Conservation (phyloP, 352 stramenopile genomes). For the Pythium myriotylum region DNA sequence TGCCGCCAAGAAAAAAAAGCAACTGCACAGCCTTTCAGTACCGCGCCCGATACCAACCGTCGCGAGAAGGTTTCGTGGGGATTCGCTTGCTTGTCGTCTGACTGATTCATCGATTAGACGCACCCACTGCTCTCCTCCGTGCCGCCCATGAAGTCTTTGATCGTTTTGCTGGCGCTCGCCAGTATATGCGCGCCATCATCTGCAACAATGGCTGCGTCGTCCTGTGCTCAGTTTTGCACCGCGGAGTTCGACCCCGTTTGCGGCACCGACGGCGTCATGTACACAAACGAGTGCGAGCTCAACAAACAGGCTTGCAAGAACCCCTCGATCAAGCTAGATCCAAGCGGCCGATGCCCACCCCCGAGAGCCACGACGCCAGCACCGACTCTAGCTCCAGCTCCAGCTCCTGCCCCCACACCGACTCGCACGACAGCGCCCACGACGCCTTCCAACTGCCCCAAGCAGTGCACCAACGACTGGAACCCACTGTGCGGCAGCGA, state of each 20-base stretch:
- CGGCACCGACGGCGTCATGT: conserved; percentile 38
- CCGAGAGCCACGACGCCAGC: no score
- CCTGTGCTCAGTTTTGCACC: conserved; percentile 1
- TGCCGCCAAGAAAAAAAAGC: no score
- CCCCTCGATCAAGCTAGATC: conserved; percentile 17
- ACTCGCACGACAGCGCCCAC: no score
- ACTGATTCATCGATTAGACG: neutral
- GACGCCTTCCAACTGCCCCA: neutral
- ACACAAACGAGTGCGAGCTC: conserved; percentile 45
- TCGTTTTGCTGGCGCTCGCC: neutral
- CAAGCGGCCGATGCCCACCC: no score
- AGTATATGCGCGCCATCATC: neutral
- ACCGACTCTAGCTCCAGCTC: no score
- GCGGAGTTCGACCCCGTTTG: conserved; percentile 12
- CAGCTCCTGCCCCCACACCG: no score
- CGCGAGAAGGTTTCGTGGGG: no score
- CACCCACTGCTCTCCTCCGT: neutral
- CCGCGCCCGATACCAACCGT: no score
- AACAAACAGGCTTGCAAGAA: conserved; percentile 39
- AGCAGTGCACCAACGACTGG: conserved; percentile 13
- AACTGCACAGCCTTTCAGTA: no score
- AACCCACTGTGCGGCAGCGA: conserved; percentile 24
- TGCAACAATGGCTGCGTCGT: neutral
- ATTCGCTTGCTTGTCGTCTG: neutral
- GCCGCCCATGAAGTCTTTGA: conserved; percentile 5